These are phyloP conservation scores for Actinidia arguta DNA, from an alignment of 179 eudicot genomes.

Conservation along the genomic window DNA sequence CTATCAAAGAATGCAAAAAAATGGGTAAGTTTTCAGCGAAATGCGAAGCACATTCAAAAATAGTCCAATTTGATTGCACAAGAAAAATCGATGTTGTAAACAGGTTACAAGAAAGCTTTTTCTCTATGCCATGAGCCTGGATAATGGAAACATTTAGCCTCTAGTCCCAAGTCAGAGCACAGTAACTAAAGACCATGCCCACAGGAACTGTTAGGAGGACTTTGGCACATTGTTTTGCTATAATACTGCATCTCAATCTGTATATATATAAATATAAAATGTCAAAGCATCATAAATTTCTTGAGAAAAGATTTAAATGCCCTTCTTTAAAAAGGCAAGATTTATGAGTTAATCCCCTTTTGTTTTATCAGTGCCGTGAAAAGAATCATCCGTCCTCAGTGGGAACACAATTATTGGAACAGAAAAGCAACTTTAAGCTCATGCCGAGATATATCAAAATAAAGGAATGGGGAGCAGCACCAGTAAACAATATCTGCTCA, in stretches of 20 bases:
- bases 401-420: neutral
- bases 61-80: neutral
- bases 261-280: neutral
- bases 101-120: neutral
- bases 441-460: neutral
- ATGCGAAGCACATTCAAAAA: neutral
- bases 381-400: neutral
- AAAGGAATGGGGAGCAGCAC: neutral
- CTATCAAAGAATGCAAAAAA: conserved; percentile 33
- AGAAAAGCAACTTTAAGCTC: neutral
- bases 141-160: neutral
- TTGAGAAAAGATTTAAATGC: neutral
- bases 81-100: neutral
- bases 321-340: neutral
- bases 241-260: neutral
- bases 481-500: neutral
- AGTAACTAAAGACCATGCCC: too few species aligned
- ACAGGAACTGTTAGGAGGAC: neutral
- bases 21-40: neutral
- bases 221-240: neutral
- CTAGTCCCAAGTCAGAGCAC: neutral
- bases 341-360: neutral
- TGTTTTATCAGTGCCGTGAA: neutral
- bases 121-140: neutral
- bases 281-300: neutral